phyloP scores from a whole-genome alignment of 768 basidiomycete species.

The Hebeloma cylindrosporum region DNA sequence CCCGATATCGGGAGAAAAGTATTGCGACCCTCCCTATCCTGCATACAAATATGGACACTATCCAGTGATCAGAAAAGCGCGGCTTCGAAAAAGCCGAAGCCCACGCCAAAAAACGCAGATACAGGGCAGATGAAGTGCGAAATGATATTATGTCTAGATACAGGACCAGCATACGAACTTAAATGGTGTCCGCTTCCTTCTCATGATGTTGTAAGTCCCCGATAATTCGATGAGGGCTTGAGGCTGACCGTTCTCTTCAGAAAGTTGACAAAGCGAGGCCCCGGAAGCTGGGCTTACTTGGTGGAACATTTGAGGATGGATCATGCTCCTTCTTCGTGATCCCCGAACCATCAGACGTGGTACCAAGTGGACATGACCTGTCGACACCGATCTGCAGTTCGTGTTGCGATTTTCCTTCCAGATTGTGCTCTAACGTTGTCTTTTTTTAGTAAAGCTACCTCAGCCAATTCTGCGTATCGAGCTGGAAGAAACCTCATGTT shows the following conservation, averaged over 20 bases:
- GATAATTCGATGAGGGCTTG: not conserved
- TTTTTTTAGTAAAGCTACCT: conserved; percentile 50
- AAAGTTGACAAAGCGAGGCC: conserved; percentile 23
- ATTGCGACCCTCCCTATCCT: conserved; percentile 54
- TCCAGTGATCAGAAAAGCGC: conserved; percentile 18
- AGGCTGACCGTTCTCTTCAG: conserved; percentile 14
- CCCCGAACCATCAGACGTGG: conserved; percentile 70
- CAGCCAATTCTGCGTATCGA: conserved; percentile 73
- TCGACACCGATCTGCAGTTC: conserved; percentile 50
- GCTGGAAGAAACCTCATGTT: conserved; percentile 73
- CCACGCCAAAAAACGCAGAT: conserved; percentile 21
- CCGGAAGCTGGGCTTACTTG: conserved; percentile 79
- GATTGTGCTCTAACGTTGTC: not conserved
- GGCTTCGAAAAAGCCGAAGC: conserved; percentile 8
- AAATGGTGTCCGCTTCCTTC: conserved; percentile 95
- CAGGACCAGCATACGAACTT: conserved; percentile 74
- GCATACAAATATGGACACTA: conserved; percentile 87
- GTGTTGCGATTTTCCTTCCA: conserved; percentile 16
- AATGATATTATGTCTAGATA: conserved; percentile 82
- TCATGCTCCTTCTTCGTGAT: conserved; percentile 75
- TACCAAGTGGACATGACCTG: conserved; percentile 24
- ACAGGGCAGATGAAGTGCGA: conserved; percentile 68
- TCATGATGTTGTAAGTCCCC: conserved; percentile 49
- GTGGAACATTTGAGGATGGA: conserved; percentile 86
- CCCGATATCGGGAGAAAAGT: conserved; percentile 66